A percentile compares a stretch with the other conserved stretches of the same genome.
These are phyloP conservation scores for Saccharomycopsis babjevae DNA, from an alignment of 805 yeast species.

Conservation along the genomic window DNA sequence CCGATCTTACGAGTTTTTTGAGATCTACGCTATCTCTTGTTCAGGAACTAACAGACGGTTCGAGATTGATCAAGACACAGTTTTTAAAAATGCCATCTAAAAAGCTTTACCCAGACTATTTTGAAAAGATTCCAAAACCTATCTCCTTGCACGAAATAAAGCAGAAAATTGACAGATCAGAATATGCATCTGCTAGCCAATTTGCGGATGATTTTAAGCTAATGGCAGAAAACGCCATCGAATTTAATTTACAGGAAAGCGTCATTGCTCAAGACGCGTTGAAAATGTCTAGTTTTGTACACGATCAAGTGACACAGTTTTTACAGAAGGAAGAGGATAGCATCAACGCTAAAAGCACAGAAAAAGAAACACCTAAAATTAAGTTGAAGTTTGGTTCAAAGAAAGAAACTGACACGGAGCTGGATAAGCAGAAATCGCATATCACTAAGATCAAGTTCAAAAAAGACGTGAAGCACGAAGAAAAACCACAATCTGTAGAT, in stretches of 20 bases:
- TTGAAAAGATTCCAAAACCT: slow-evolving; percentile 51
- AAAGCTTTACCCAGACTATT: slow-evolving; percentile 73
- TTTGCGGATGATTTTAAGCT: slow-evolving; percentile 52
- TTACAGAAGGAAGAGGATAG: background rate
- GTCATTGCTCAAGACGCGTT: slow-evolving; percentile 60
- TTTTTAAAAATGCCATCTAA: slow-evolving; percentile 67
- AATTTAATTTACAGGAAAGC: slow-evolving; percentile 58
- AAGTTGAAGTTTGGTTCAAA: background rate
- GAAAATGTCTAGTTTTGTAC: slow-evolving; percentile 45
- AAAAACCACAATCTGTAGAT: background rate
- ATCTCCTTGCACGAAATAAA: slow-evolving; percentile 62
- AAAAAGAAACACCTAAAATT: background rate
- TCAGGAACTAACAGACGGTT: slow-evolving; percentile 13
- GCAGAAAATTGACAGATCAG: slow-evolving; percentile 31
- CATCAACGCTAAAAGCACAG: background rate
- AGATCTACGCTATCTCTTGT: slow-evolving; percentile 10
- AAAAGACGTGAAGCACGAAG: background rate
- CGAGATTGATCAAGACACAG: slow-evolving; percentile 26
- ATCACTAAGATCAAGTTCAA: background rate
- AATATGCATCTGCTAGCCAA: slow-evolving; percentile 29
- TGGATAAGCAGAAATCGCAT: background rate
- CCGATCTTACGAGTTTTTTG: slow-evolving; percentile 5
- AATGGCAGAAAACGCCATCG: slow-evolving; percentile 60
- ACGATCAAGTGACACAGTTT: slow-evolving; percentile 35
- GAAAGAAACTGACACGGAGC: background rate